Evolutionary conservation across 495 filamentous ascomycete genomes (phyloP).

Genomic region (Penicillium taxi): DNA sequence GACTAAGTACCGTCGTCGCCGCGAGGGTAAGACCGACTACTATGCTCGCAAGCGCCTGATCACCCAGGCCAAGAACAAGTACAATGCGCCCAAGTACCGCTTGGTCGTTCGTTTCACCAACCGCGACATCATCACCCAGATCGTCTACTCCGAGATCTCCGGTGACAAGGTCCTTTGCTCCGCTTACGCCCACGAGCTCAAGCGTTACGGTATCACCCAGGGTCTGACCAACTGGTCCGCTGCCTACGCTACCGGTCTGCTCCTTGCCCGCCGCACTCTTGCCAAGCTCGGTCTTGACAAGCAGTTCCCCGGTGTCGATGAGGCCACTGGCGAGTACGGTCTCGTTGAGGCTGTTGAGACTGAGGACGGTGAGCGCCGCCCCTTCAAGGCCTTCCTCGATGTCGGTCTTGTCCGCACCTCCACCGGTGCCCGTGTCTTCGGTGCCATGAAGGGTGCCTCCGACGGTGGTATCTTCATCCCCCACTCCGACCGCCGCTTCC

Average conservation of each 20-base stretch:
- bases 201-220: constrained; percentile 92
- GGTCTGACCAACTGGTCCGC: constrained; percentile 99
- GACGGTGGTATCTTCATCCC: constrained; percentile 96
- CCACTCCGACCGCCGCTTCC: constrained; percentile 98
- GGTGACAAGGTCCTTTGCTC: constrained; percentile 93
- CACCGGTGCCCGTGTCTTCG: constrained; percentile 96
- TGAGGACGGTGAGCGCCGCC: constrained; percentile 76
- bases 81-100: constrained; percentile 98
- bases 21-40: constrained; percentile 98
- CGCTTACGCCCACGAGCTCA: constrained; percentile 97
- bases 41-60: constrained; percentile 99
- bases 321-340: constrained; percentile 87
- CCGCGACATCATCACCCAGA: constrained; percentile 96
- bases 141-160: constrained; percentile 90
- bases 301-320: constrained; percentile 86
- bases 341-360: constrained; percentile 87
- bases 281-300: constrained; percentile 93
- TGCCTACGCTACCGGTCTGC: constrained; percentile 91
- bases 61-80: constrained; percentile 99
- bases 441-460: constrained; percentile 98
- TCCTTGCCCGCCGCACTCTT: constrained; percentile 91
- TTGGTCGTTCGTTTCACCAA: constrained; percentile 99
- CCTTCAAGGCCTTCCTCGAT: constrained; percentile 98
- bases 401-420: constrained; percentile 95
- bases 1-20: constrained; percentile 98